Conservation (phyloP, 805 yeast species). For the Saturnispora diversa region DNA sequence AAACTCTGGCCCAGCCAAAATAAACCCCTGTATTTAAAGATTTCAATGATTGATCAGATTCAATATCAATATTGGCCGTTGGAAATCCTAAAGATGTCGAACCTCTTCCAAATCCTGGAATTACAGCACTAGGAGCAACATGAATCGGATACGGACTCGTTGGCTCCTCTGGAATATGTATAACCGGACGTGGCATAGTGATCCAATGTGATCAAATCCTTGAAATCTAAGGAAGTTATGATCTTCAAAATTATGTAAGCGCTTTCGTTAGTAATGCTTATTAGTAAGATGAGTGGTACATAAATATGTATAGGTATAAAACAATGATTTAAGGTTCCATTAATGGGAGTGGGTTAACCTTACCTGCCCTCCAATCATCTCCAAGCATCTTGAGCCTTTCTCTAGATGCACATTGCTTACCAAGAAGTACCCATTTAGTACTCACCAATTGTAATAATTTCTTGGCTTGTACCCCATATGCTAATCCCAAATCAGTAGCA, state of each 20-base stretch:
- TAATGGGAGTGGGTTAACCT: background rate
- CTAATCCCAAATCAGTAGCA: constrained; percentile 44
- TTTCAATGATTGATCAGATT: constrained; percentile 35
- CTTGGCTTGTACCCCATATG: constrained; percentile 61
- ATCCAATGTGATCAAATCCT: too few relatives aligned
- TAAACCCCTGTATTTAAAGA: constrained; percentile 71
- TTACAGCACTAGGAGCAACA: constrained; percentile 38
- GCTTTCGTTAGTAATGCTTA: too few relatives aligned
- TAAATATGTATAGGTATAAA: background rate
- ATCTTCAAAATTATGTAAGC: too few relatives aligned
- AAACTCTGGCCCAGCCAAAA: constrained; percentile 52
- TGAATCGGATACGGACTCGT: constrained; percentile 42
- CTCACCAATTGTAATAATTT: constrained; percentile 49
- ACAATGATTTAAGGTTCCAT: constrained; percentile 8
- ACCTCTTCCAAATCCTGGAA: constrained; percentile 93
- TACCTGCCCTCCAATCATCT: constrained; percentile 64
- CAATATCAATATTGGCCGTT: constrained; percentile 80
- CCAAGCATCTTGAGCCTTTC: constrained; percentile 68
- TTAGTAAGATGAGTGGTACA: too few relatives aligned
- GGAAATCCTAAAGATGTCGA: constrained; percentile 91
- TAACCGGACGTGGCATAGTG: constrained; percentile 35
- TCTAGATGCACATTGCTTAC: constrained; percentile 61
- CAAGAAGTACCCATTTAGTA: constrained; percentile 45
- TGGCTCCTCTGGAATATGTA: constrained; percentile 36
- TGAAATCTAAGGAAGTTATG: too few relatives aligned